Base-by-base conservation (phyloP, 1,284 basidiomycete genomes). In the Sanghuangporus sanghuang region DNA sequence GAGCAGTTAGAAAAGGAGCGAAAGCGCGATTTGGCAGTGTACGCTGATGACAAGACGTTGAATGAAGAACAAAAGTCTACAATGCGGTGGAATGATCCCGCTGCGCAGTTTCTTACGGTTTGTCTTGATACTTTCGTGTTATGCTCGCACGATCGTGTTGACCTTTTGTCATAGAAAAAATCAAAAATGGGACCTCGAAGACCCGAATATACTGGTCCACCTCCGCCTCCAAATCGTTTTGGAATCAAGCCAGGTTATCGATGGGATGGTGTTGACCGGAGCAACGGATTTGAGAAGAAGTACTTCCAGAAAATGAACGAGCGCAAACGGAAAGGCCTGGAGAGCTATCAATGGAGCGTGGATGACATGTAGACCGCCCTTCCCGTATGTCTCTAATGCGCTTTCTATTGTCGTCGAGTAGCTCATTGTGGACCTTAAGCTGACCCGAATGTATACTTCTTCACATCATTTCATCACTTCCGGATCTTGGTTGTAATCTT, bases 181-280 rank as follows among this genome's bases (percentile, higher is more conserved):
- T 81, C 77, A 72, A 72, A 79, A 1, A 93, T 91, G 71, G 91
- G 89, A 0, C 88, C 91, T 2, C 83, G 83, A 64, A 86, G 82
- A 76, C 96, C 96, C 1, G 87, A 90, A 71, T 99, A 98, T 74
- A 82, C 79, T 32, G 95, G 95, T 7, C 92, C 95, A 0, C 84
- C 88, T 1, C 95, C 93, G 1, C 89, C 95, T 16, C 95, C 96
- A 7, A 99, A 99, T 78, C 86, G 96, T 8, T 99, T 96, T 74
- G 89, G 89, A 27, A 98, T 99, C 68, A 87, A 85, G 62, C 97
- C 96, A 11, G 96, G 96, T 0, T 96, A 96, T 73, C 83, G 96
- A 69, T 99, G 96, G 96, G 96, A 98, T 73, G 95, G 94, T 53
- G 94, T 96, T 63, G 94, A 96, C 71, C 85, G 96, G 63, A 86